Evolutionary conservation across 345 rosid genomes (phyloP).

Genomic region (Gossypium anomalum): DNA sequence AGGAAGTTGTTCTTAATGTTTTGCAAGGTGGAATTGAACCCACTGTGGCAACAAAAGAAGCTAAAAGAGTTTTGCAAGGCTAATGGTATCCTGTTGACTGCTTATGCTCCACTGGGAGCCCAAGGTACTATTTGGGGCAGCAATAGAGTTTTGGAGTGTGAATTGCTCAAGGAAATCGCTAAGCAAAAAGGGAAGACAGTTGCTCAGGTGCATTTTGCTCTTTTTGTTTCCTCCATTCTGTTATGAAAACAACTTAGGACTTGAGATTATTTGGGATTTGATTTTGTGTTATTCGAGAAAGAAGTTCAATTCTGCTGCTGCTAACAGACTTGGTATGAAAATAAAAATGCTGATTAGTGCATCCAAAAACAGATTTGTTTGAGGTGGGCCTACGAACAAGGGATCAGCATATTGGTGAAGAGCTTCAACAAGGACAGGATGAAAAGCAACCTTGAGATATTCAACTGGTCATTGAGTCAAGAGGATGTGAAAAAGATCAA

Average conservation of each 20-base stretch:
- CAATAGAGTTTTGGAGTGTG: constrained; percentile 56
- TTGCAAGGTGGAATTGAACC: constrained; percentile 38
- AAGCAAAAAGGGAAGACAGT: constrained; percentile 56
- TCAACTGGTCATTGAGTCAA: constrained; percentile 38
- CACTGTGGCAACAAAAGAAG: constrained; percentile 75
- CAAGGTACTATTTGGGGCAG: constrained; percentile 63
- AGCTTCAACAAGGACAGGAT: constrained; percentile 56
- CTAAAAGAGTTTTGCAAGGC: constrained; percentile 53
- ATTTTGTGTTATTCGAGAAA: no score
- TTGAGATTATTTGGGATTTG: no score
- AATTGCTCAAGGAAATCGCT: constrained; percentile 63
- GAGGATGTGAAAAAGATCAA: constrained; percentile 42
- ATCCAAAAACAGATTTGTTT: constrained; percentile 13
- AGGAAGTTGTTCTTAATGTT: neutral
- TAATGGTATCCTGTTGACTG: constrained; percentile 47
- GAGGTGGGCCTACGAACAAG: constrained; percentile 15
- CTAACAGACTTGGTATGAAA: neutral
- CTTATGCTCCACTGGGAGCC: constrained; percentile 65
- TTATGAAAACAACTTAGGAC: neutral
- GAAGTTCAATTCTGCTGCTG: no score
- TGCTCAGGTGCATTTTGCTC: constrained; percentile 49
- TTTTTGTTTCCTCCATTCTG: neutral
- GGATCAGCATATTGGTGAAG: neutral
- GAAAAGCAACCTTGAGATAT: constrained; percentile 22
- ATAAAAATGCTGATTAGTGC: neutral